A percentile compares a stretch with the other conserved stretches of the same genome.
These are phyloP conservation scores for Cymbidium sinense DNA, from an alignment of 106 monocot genomes.

Conservation along the genomic window DNA sequence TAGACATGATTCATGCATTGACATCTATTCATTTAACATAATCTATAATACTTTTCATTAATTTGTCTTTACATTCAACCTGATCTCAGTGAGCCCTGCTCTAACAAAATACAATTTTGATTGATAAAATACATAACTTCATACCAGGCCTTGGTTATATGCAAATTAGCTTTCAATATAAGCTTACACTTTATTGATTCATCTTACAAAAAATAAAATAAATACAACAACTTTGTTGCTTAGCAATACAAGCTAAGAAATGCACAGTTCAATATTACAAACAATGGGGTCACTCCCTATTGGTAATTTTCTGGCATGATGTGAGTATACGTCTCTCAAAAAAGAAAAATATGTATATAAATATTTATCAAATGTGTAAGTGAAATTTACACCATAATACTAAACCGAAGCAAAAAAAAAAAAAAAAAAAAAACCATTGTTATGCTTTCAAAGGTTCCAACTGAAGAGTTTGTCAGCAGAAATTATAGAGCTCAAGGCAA, in stretches of 20 bases:
- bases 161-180: too few relatives aligned
- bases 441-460: not conserved
- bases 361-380: not conserved
- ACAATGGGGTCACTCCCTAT: not conserved
- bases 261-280: not conserved
- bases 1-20: too few relatives aligned
- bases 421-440: too few relatives aligned
- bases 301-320: not conserved
- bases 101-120: too few relatives aligned
- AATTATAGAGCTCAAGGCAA: conserved; percentile 26
- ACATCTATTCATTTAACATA: too few relatives aligned
- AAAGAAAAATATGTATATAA: not conserved
- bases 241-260: not conserved
- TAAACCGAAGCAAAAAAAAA: not conserved
- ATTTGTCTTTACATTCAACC: too few relatives aligned
- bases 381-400: not conserved
- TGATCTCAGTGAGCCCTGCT: too few relatives aligned
- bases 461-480: conserved; percentile 18
- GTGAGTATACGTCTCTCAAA: not conserved
- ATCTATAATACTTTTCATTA: too few relatives aligned
- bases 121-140: too few relatives aligned
- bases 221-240: not conserved
- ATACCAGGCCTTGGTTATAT: too few relatives aligned
- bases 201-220: not conserved
- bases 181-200: too few relatives aligned